A percentile compares a stretch with the other conserved stretches of the same genome.
These are phyloP conservation scores for Purshia tridentata DNA, from an alignment of 306 rosid genomes.

Conservation along the genomic window DNA sequence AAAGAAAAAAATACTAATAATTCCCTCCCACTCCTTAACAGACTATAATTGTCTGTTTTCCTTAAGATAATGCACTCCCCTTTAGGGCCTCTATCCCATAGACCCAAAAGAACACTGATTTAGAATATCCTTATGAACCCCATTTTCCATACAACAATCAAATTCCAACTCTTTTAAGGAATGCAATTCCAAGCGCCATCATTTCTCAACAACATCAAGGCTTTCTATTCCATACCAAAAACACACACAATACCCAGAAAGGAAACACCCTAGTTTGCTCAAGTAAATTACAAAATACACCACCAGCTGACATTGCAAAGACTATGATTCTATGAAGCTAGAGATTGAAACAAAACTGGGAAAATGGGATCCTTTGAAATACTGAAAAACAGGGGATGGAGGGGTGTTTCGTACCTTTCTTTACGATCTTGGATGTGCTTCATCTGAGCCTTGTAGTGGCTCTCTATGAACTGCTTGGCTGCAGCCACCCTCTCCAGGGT, in stretches of 20 bases:
- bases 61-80: neutral
- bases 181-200: slow-evolving; percentile 8
- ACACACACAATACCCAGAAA: neutral
- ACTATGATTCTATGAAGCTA: neutral
- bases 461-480: slow-evolving; percentile 87
- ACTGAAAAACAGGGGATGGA: neutral
- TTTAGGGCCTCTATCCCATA: neutral
- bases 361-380: slow-evolving; percentile 14
- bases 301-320: neutral
- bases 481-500: slow-evolving; percentile 89
- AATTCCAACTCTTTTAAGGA: slow-evolving; percentile 6
- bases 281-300: neutral
- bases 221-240: neutral
- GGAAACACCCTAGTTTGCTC: neutral
- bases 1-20: neutral
- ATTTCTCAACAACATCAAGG: neutral
- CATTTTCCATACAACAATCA: slow-evolving; percentile 19
- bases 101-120: neutral
- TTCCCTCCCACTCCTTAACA: neutral
- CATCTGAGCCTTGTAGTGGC: slow-evolving; percentile 76
- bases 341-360: no score
- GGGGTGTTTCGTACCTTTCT: slow-evolving; percentile 45
- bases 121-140: slow-evolving; percentile 15
- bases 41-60: neutral
- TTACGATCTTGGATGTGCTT: slow-evolving; percentile 79